These are phyloP conservation scores for Cladophialophora immunda DNA, from an alignment of 2,329 filamentous ascomycete species.

Conservation along the genomic window DNA sequence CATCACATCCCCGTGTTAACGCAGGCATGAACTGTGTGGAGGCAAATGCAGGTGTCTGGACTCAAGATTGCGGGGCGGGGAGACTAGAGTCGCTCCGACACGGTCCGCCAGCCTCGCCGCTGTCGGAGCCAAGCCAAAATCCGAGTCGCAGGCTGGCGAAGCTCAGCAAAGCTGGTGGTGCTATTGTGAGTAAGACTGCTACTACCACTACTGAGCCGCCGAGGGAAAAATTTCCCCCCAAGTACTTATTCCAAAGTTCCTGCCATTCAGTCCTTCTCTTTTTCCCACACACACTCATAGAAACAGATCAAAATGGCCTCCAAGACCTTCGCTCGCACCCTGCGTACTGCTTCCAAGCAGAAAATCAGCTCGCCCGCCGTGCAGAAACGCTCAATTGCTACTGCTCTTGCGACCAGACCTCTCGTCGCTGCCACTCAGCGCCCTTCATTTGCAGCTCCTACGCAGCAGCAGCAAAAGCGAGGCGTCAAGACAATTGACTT, in stretches of 20 bases:
- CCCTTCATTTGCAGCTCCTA: constrained; percentile 56
- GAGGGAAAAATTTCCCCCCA: neutral
- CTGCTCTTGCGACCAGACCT: constrained; percentile 62
- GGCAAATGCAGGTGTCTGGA: neutral
- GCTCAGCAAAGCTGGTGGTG: neutral
- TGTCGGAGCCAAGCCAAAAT: constrained; percentile 11
- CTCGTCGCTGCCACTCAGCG: constrained; percentile 57
- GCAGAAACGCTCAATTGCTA: constrained; percentile 67
- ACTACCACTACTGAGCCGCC: too few species aligned
- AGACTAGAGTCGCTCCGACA: constrained; percentile 1
- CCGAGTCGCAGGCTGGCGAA: neutral
- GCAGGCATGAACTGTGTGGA: neutral
- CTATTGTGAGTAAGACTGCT: constrained; percentile 1
- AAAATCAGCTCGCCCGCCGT: constrained; percentile 61
- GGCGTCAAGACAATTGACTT: constrained; percentile 99
- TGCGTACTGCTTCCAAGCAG: constrained; percentile 64
- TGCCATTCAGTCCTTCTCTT: constrained; percentile 15
- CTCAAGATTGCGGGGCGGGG: constrained; percentile 16
- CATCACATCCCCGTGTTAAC: neutral
- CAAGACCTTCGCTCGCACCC: constrained; percentile 62
- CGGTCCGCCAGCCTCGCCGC: constrained; percentile 13
- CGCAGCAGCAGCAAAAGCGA: constrained; percentile 75
- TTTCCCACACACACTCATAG: constrained; percentile 3
- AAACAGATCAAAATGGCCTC: constrained; percentile 54
- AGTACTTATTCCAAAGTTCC: constrained; percentile 12